Evolutionary conservation across 2,329 filamentous ascomycete genomes (phyloP), one percentile per base, ranked within the genome.

Genomic region (Aspergillus sp.): DNA sequence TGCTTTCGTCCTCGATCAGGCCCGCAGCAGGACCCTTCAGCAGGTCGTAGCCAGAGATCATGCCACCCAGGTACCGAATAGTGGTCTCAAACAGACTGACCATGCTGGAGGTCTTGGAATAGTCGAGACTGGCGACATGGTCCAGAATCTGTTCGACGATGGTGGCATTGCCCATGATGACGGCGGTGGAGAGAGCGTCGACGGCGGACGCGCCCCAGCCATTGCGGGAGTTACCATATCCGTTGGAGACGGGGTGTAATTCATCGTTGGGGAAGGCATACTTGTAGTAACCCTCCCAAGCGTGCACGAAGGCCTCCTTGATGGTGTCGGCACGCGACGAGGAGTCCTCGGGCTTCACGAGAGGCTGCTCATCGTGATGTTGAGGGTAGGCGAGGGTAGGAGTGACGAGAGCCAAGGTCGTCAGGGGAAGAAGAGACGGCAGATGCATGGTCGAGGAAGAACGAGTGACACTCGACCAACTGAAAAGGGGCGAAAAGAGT

Each of bases 51-150:
- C 88, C 90, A 2, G 92, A 90, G 9, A 96, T 71, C 67, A 96
- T 81, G 16, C 92, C 92, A 10, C 86, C 92, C 1, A 96, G 78
- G 69, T 96, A 96, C 29, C 92, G 87, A 69, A 96, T 96, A 0
- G 91, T 96, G 0, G 91, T 96, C 76, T 96, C 92, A 69, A 96
- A 96, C 7, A 96, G 76, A 42, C 89, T 94, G 52, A 96, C 86
- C 10, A 80, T 75, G 1, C 80, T 75, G 2, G 80, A 69, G 1
- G 88, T 90, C 11, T 81, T 78, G 47, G 83, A 83, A 70, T 91
- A 96, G 74, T 96, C 81, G 68, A 96, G 88, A 0, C 77, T 84
- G 0, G 86, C 83, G 50, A 96, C 84, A 70, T 87, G 88, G 6
- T 88, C 80, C 20, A 96, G 75, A 63, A 96, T 92, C 55, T 87